Conservation (phyloP, 73 alveolate species). For the Tetrahymena thermophila region DNA sequence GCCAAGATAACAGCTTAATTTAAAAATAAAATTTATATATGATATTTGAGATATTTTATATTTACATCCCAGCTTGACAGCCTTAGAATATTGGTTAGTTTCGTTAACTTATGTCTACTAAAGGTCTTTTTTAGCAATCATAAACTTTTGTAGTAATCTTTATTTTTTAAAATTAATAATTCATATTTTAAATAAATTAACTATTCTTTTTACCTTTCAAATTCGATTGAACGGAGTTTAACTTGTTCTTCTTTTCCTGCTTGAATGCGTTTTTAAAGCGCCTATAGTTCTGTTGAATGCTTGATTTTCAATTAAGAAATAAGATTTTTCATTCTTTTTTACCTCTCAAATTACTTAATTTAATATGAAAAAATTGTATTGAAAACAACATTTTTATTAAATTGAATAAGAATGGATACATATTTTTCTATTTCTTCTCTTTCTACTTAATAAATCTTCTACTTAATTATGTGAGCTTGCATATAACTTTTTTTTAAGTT, state of each 20-base stretch:
- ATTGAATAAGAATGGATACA: neutral
- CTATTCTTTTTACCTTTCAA: neutral
- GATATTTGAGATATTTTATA: neutral
- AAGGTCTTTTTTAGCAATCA: neutral
- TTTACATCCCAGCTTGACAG: neutral
- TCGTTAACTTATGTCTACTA: neutral
- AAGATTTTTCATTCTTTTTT: neutral
- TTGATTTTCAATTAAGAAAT: neutral
- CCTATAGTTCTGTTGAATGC: neutral
- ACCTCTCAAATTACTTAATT: neutral
- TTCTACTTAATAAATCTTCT: constrained; percentile 21
- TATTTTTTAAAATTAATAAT: neutral
- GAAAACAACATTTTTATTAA: neutral
- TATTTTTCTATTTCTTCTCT: constrained; percentile 38
- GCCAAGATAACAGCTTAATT: neutral
- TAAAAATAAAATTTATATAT: neutral
- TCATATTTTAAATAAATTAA: neutral
- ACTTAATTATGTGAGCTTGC: constrained; percentile 52
- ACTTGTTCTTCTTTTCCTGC: neutral
- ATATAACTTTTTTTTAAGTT: neutral
- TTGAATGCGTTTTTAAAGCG: neutral
- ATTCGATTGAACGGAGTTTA: neutral
- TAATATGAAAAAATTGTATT: neutral
- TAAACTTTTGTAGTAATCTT: neutral
- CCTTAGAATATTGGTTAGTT: neutral